These are phyloP conservation scores for Achlya hypogyna DNA, from an alignment of 352 stramenopile species.

Conservation along the genomic window DNA sequence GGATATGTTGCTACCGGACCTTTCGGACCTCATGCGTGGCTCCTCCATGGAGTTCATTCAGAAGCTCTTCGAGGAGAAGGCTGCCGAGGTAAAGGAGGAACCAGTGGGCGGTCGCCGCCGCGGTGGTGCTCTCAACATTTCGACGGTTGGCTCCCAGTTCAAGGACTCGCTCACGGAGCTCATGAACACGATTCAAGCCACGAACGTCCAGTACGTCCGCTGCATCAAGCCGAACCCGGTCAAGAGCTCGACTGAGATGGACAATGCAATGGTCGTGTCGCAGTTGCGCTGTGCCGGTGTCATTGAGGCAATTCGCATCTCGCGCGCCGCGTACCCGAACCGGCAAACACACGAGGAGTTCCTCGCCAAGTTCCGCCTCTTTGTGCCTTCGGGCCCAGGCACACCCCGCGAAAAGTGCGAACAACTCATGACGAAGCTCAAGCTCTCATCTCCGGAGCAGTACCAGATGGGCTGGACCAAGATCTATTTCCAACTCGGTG, in stretches of 20 bases:
- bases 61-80: conserved; percentile 66
- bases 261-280: conserved; percentile 90
- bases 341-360: conserved; percentile 87
- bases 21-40: conserved; percentile 83
- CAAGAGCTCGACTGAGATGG: conserved; percentile 87
- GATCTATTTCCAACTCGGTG: conserved; percentile 82
- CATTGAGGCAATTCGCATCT: conserved; percentile 98
- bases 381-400: conserved; percentile 52
- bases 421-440: conserved; percentile 72
- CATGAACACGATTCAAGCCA: conserved; percentile 93
- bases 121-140: conserved; percentile 44
- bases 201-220: conserved; percentile 96
- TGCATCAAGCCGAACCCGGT: conserved; percentile 99
- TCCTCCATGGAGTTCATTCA: conserved; percentile 62
- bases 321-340: conserved; percentile 97
- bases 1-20: conserved; percentile 89
- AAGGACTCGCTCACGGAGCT: conserved; percentile 89
- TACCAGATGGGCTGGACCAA: conserved; percentile 81
- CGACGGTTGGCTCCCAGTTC: conserved; percentile 87
- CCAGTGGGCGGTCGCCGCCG: conserved; percentile 38
- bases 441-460: conserved; percentile 54
- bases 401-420: conserved; percentile 57
- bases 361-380: conserved; percentile 75
- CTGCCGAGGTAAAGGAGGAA: conserved; percentile 32
- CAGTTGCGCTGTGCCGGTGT: conserved; percentile 97